phyloP scores from a whole-genome alignment of 495 filamentous ascomycete species.

The Delitschia confertaspora region DNA sequence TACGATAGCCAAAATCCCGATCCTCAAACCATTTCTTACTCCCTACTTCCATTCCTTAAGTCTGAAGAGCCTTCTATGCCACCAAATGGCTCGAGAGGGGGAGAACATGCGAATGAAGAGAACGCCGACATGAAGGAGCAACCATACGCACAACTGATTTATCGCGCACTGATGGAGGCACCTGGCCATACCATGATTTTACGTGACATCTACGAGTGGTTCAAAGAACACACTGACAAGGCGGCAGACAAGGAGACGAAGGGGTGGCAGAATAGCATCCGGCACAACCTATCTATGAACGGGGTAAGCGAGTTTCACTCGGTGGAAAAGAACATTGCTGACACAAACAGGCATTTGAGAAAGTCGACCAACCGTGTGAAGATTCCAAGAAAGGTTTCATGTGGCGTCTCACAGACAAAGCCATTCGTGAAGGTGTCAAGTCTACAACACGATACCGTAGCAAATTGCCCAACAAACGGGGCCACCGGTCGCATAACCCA shows the following conservation, averaged over 20 bases:
- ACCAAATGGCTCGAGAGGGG: constrained; percentile 5
- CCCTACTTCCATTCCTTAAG: constrained; percentile 8
- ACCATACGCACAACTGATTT: constrained; percentile 82
- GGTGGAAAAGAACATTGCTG: not conserved
- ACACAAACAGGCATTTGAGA: constrained; percentile 52
- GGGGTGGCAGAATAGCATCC: constrained; percentile 96
- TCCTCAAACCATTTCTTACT: not conserved
- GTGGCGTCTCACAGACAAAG: constrained; percentile 60
- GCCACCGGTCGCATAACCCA: constrained; percentile 36
- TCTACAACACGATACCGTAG: constrained; percentile 68
- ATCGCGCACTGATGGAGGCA: constrained; percentile 58
- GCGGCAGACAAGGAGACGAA: constrained; percentile 46
- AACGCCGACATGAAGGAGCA: constrained; percentile 32
- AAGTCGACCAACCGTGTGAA: constrained; percentile 43
- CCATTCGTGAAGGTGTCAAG: constrained; percentile 53
- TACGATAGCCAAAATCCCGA: not conserved
- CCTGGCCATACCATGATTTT: constrained; percentile 62
- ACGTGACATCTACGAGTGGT: constrained; percentile 86
- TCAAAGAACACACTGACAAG: constrained; percentile 71
- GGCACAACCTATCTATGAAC: constrained; percentile 98
- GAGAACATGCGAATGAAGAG: constrained; percentile 25
- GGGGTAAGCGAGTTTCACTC: constrained; percentile 49
- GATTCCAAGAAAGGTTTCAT: constrained; percentile 50
- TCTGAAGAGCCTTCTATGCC: constrained; percentile 1
- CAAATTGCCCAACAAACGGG: constrained; percentile 43